Evolutionary conservation across 164 flowering plant species (phyloP), one percentile per base, ranked within the genome.

Genomic region (Saururus chinensis): DNA sequence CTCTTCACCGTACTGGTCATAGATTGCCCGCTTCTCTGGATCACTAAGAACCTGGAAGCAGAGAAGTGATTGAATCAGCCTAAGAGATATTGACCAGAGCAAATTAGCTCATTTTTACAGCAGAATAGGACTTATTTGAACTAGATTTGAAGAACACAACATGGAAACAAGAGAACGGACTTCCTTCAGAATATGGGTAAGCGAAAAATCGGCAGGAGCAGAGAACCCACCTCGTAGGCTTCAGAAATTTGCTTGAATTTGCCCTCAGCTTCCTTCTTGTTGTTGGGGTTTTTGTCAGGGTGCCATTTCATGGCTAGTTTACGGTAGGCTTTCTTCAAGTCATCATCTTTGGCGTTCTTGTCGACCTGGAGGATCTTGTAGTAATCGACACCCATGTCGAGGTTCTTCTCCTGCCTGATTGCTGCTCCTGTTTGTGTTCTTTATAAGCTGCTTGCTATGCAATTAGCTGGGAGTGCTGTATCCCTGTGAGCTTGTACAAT

Each of bases 281-380:
- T 81, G 56, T 66, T 81, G 35, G 82, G 84, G 61, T 85, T 85
- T 72, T 82, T 82, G 63, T 84, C 89, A 40, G 89, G 89, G 58
- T 82, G 90, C 90, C 90, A 85, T 25, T 82, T 85, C 84, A 83
- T 81, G 56, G 91, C 91, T 23, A 85, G 81, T 51, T 83, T 83
- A 40, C 88, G 67, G 59, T 83, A 85, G 17, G 91, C 86, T 60
- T 83, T 83, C 79, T 83, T 85, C 62, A 85, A 73, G 40, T 85
- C 91, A 23, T 85, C 91, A 19, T 85, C 91, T 54, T 66, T 79
- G 16, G 86, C 82, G 42, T 51, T 77, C 73, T 68, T 76, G 55
- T 81, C 84, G 0, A 85, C 91, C 56, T 67, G 70, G 66, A 85
- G 66, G 14, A 79, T 57, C 73, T 81, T 81, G 75, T 85, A 85